Evolutionary conservation across 192 early-diverging fungal species (phyloP).

Genomic region (Coemansia sp.): DNA sequence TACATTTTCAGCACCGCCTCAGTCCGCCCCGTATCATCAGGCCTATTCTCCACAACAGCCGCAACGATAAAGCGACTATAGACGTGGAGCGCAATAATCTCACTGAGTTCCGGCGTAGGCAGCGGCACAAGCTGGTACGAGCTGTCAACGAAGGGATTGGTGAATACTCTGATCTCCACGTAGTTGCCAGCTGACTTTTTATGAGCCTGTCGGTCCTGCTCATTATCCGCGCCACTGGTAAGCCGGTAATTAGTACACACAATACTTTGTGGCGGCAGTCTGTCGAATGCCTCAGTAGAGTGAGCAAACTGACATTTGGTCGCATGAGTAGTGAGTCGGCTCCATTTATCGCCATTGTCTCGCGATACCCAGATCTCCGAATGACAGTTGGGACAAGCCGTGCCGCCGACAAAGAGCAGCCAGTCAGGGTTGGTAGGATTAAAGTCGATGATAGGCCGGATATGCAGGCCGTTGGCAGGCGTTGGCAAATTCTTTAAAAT

Average conservation of each 20-base stretch:
- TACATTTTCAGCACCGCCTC: conserved; percentile 62
- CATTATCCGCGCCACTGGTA: conserved; percentile 59
- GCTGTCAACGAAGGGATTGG: conserved; percentile 29
- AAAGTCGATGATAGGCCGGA: conserved; percentile 79
- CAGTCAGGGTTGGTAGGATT: conserved; percentile 87
- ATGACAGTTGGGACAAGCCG: conserved; percentile 59
- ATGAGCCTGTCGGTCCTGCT: conserved; percentile 42
- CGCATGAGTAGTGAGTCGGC: conserved; percentile 75
- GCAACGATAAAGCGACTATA: conserved; percentile 48
- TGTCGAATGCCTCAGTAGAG: conserved; percentile 58
- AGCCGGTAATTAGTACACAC: conserved; percentile 71
- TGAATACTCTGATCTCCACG: conserved; percentile 67
- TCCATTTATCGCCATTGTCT: conserved; percentile 77
- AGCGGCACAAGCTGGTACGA: conserved; percentile 16
- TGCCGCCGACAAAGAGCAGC: conserved; percentile 80
- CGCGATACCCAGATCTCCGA: conserved; percentile 73
- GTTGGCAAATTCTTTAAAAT: conserved; percentile 57
- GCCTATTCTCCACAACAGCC: conserved; percentile 19
- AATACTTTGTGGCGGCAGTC: conserved; percentile 68
- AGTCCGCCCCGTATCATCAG: conserved; percentile 19
- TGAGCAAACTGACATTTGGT: conserved; percentile 85
- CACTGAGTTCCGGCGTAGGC: conserved; percentile 25
- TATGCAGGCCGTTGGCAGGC: conserved; percentile 66
- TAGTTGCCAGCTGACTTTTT: conserved; percentile 60
- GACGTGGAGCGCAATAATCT: conserved; percentile 32